Conservation (phyloP, 345 rosid species). For the Moricandia moricandioides region DNA sequence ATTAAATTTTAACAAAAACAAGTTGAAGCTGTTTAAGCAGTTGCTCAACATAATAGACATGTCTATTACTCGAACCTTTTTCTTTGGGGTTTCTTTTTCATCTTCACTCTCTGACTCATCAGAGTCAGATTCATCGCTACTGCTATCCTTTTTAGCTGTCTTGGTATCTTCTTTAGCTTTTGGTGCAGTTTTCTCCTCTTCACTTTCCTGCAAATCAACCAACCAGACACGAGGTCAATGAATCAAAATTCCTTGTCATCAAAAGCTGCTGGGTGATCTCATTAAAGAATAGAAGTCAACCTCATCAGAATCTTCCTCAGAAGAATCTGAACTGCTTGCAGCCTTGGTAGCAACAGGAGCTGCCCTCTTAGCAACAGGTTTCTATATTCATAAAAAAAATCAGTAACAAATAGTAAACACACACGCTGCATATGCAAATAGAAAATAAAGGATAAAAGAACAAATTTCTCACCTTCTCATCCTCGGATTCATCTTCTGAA, state of each 20-base stretch:
- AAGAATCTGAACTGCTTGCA: constrained; percentile 33
- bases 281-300: not conserved
- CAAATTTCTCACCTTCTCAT: constrained; percentile 24
- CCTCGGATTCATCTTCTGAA: constrained; percentile 38
- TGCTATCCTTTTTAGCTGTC: constrained; percentile 44
- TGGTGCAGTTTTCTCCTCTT: constrained; percentile 48
- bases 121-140: constrained; percentile 46
- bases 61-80: constrained; percentile 31
- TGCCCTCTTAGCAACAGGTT: constrained; percentile 37
- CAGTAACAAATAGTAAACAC: too few species aligned
- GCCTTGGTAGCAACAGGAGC: constrained; percentile 36
- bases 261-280: not conserved
- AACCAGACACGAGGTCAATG: not conserved
- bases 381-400: too few species aligned
- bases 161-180: constrained; percentile 45
- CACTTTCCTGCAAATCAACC: constrained; percentile 35
- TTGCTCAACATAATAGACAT: not conserved
- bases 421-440: not conserved
- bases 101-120: constrained; percentile 55
- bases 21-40: too few species aligned
- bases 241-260: not conserved
- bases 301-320: constrained; percentile 41
- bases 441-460: not conserved
- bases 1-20: too few species aligned
- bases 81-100: constrained; percentile 51